phyloP scores from a whole-genome alignment of 768 basidiomycete species.

The Calocera viscosa region DNA sequence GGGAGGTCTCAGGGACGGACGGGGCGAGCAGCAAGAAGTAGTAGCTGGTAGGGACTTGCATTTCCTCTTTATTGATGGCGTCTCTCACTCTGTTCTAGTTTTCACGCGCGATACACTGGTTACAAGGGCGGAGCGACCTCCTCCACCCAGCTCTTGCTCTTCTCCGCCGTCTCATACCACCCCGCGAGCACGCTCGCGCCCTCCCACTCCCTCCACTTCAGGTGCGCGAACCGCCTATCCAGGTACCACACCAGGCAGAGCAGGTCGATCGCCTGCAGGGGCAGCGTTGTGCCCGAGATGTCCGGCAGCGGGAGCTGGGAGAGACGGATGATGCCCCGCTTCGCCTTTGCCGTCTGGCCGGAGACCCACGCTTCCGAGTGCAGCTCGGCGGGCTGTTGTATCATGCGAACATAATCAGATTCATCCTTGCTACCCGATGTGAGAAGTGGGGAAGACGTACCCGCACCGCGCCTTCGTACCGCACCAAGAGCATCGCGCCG shows the following conservation, averaged over 20 bases:
- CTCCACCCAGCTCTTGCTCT: slow-evolving; percentile 1
- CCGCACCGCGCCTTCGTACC: neutral
- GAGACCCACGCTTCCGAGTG: neutral
- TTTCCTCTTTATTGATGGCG: neutral
- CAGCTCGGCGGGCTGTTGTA: neutral
- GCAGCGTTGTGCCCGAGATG: neutral
- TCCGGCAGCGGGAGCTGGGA: neutral
- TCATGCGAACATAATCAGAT: neutral
- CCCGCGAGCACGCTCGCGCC: neutral
- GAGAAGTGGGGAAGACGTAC: neutral
- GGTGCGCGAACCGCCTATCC: neutral
- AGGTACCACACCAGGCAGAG: neutral
- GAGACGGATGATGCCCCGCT: neutral
- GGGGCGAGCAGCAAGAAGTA: neutral
- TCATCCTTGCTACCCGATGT: neutral
- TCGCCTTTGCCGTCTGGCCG: neutral
- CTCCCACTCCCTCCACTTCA: neutral
- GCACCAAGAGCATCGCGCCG: neutral
- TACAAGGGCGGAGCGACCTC: neutral
- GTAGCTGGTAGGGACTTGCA: neutral
- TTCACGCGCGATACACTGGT: neutral
- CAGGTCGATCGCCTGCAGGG: slow-evolving; percentile 4
- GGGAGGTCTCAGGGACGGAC: neutral
- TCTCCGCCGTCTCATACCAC: neutral
- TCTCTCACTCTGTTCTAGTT: neutral